phyloP scores from a whole-genome alignment of 208 protist genomes.

The Wallacemonas sp. region DNA sequence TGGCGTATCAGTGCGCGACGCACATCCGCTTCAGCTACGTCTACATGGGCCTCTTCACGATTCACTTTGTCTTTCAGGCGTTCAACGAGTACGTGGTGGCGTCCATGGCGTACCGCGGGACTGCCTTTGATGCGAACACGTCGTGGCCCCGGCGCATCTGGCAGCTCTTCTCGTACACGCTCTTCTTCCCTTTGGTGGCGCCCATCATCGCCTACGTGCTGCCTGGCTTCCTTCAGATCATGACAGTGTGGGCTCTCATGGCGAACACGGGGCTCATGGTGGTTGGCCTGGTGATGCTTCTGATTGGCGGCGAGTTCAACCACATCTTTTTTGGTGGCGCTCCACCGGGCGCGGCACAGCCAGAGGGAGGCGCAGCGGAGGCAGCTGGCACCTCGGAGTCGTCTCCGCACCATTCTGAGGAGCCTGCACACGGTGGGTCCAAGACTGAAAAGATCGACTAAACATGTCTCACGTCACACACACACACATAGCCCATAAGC shows the following conservation, averaged over 20 bases:
- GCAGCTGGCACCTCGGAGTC: background rate
- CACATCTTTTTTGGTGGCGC: slow-evolving; percentile 8
- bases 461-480: no score
- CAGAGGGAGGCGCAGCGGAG: background rate
- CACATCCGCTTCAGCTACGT: slow-evolving; percentile 44
- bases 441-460: slow-evolving; percentile 24
- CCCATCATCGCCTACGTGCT: slow-evolving; percentile 32
- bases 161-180: slow-evolving; percentile 33
- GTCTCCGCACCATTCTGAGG: slow-evolving; percentile 1
- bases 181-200: slow-evolving; percentile 29
- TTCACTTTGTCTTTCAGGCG: slow-evolving; percentile 48
- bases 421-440: slow-evolving; percentile 1
- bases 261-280: slow-evolving; percentile 23
- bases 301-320: slow-evolving; percentile 14
- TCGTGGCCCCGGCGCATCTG: slow-evolving; percentile 25
- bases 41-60: slow-evolving; percentile 38
- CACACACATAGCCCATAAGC: no score
- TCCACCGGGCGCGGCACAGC: background rate
- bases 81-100: slow-evolving; percentile 40
- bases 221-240: slow-evolving; percentile 38
- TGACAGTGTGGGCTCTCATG: slow-evolving; percentile 23
- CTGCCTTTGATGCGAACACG: slow-evolving; percentile 26
- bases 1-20: slow-evolving; percentile 30
- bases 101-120: slow-evolving; percentile 27
- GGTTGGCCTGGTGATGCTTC: slow-evolving; percentile 18